Base-by-base conservation (phyloP, 495 filamentous ascomycete genomes). In the Penicillium egyptiacum region DNA sequence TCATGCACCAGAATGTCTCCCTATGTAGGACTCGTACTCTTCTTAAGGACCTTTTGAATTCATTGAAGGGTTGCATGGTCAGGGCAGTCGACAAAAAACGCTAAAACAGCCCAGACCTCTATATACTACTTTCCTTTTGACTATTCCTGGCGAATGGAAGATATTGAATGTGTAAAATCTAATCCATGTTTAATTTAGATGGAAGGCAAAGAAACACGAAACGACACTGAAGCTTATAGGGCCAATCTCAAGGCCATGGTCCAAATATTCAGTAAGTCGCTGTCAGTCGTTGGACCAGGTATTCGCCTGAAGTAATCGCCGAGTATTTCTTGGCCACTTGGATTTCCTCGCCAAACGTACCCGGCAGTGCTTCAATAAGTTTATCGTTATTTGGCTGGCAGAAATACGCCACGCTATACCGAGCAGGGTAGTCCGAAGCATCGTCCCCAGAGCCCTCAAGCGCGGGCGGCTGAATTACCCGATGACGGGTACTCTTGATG, bases 381-480 rank as follows among this genome's bases (percentile, higher is more conserved):
- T 75, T 76, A 56, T 92, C 82, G 65, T 83, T 88, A 59, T 97
- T 90, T 9, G 93, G 92, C 62, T 96, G 96, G 76, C 93, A 96
- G 70, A 98, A 98, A 71, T 93, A 92, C 4, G 80, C 80, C 56
- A 83, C 78, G 70, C 75, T 79, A 53, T 79, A 78, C n/a, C 77
- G 69, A 5, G 76, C 67, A 22, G 77, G 76, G 61, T 79, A 77
- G 9, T 60, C 58, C 2, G 65, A 62, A 9, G 53, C 20, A 12
- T 62, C 53, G 19, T 65, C 53, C 9, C 50, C 33, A 17, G 40
- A 20, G 28, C 63, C 64, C 55, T 55, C 62, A 0, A 50, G 57
- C 54, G 57, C 60, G 0, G 88, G 89, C 6, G 93, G 93, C 72
- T 96, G 87, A 10, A 97, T 88, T 2, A 97, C 93, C 20, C 92